These are phyloP conservation scores for Dendryphion nanum DNA, from an alignment of 2,329 filamentous ascomycete species.

Conservation along the genomic window DNA sequence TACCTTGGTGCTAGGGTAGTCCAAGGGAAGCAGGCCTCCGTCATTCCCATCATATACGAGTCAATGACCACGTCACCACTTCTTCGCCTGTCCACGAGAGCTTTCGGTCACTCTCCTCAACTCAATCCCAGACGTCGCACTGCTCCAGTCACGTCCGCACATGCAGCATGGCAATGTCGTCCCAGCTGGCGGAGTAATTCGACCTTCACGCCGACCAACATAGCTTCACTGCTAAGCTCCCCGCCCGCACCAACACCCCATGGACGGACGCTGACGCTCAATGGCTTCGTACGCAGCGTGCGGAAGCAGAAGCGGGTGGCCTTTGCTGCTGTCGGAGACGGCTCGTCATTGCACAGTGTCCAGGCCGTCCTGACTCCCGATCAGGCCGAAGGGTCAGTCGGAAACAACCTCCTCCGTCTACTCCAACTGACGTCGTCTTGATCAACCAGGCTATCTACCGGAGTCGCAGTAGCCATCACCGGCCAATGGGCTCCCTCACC, in stretches of 20 bases:
- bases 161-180: slow-evolving; percentile 16
- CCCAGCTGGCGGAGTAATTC: slow-evolving; percentile 24
- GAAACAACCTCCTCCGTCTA: neutral
- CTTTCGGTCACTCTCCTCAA: slow-evolving; percentile 19
- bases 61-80: slow-evolving; percentile 28
- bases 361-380: slow-evolving; percentile 77
- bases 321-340: slow-evolving; percentile 85
- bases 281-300: slow-evolving; percentile 81
- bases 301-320: slow-evolving; percentile 80
- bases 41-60: no score
- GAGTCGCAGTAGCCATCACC: slow-evolving; percentile 72
- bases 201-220: slow-evolving; percentile 30
- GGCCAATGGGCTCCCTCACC: slow-evolving; percentile 75
- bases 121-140: slow-evolving; percentile 14
- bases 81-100: slow-evolving; percentile 20
- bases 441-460: slow-evolving; percentile 68
- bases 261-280: slow-evolving; percentile 47
- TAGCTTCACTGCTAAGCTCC: slow-evolving; percentile 53
- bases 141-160: slow-evolving; percentile 12
- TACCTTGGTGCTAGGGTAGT: no score
- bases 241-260: slow-evolving; percentile 49
- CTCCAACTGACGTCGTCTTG: slow-evolving; percentile 2
- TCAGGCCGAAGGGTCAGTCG: slow-evolving; percentile 68
- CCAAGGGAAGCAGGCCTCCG: no score
- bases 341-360: slow-evolving; percentile 73